These are phyloP conservation scores for Flaveria bidentis DNA, from an alignment of 129 eudicot species.

Conservation along the genomic window DNA sequence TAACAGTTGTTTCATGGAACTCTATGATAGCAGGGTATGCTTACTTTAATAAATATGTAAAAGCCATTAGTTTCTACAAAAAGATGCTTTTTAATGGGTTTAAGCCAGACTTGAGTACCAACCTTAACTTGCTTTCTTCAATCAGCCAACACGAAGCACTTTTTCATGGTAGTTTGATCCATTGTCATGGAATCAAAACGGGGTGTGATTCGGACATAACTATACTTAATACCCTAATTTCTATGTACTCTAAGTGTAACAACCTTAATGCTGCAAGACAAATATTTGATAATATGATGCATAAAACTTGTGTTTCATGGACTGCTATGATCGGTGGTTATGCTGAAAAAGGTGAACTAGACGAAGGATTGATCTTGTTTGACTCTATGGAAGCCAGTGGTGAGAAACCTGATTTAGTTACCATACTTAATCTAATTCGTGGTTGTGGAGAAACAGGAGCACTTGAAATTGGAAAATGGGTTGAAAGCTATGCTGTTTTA, in stretches of 20 bases:
- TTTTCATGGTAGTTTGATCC: constrained; percentile 53
- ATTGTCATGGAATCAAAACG: constrained; percentile 62
- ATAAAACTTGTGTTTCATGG: constrained; percentile 75
- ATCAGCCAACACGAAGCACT: constrained; percentile 40
- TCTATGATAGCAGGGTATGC: constrained; percentile 66
- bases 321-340: constrained; percentile 78
- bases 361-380: constrained; percentile 58
- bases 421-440: constrained; percentile 54
- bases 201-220: constrained; percentile 56
- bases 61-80: constrained; percentile 42
- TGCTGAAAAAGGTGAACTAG: constrained; percentile 65
- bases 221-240: constrained; percentile 60
- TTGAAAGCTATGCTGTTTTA: constrained; percentile 44
- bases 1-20: constrained; percentile 78
- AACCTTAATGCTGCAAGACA: constrained; percentile 53
- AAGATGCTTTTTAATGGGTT: constrained; percentile 48
- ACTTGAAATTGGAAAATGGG: constrained; percentile 75
- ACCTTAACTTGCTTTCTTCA: constrained; percentile 69
- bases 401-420: constrained; percentile 74
- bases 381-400: constrained; percentile 60
- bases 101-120: constrained; percentile 66
- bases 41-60: constrained; percentile 30
- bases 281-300: constrained; percentile 51
- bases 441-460: constrained; percentile 76
- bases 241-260: constrained; percentile 77